A percentile compares a stretch with the other conserved stretches of the same genome.
These are phyloP conservation scores for Apostasia ramifera DNA, from an alignment of 106 monocot species.

Conservation along the genomic window DNA sequence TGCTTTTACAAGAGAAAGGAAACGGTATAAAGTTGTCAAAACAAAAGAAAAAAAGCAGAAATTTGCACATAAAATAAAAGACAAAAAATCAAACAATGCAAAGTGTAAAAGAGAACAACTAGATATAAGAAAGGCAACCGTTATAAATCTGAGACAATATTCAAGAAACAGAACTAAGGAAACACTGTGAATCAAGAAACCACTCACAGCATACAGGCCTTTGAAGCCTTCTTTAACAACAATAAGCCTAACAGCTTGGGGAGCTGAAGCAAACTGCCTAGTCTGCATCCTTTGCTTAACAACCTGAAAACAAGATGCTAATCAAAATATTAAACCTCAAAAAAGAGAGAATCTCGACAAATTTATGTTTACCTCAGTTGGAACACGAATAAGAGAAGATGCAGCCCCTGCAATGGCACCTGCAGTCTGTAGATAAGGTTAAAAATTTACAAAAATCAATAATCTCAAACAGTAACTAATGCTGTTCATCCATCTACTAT, in stretches of 20 bases:
- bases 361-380: conserved; percentile 66
- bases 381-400: conserved; percentile 92
- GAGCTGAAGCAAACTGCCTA: conserved; percentile 79
- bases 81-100: too few relatives aligned
- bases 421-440: conserved; percentile 43
- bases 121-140: neutral
- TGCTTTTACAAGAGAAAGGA: too few relatives aligned
- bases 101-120: too few relatives aligned
- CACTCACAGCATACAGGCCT: conserved; percentile 90
- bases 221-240: conserved; percentile 81
- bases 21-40: too few relatives aligned
- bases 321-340: neutral
- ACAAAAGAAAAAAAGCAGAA: too few relatives aligned
- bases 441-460: neutral
- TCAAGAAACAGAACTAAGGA: neutral
- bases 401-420: conserved; percentile 90
- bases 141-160: neutral
- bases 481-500: too few relatives aligned
- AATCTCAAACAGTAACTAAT: neutral
- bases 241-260: conserved; percentile 82
- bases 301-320: conserved; percentile 43
- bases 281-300: conserved; percentile 99
- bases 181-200: neutral
- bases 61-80: too few relatives aligned
- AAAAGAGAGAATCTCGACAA: conserved; percentile 1